Percentiles rank a stretch among this genome's conserved stretches.
Evolutionary conservation across 2,329 filamentous ascomycete genomes (phyloP).

Genomic region (Fusarium sp.): DNA sequence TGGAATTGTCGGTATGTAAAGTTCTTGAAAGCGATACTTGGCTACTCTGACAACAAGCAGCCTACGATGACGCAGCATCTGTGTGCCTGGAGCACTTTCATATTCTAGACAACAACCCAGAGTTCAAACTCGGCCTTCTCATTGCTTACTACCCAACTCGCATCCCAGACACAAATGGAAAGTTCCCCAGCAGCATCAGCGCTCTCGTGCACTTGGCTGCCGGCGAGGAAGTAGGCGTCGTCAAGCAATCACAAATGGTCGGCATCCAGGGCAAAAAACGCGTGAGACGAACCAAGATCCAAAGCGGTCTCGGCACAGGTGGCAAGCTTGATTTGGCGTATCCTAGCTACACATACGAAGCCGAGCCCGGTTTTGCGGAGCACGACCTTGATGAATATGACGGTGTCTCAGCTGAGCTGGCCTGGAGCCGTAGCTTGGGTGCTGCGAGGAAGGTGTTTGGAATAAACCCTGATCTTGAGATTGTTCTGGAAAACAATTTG

Average conservation of each 20-base stretch:
- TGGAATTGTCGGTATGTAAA: conserved; percentile 57
- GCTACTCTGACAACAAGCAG: conserved; percentile 38
- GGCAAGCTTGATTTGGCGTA: conserved; percentile 55
- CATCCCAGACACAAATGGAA: conserved; percentile 59
- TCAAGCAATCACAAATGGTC: conserved; percentile 59
- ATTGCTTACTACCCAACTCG: conserved; percentile 61
- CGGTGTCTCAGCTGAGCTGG: conserved; percentile 71
- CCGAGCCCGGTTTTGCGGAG: conserved; percentile 78
- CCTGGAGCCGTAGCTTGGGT: conserved; percentile 75
- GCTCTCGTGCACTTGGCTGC: conserved; percentile 58
- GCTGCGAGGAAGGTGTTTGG: conserved; percentile 73
- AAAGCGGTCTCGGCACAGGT: conserved; percentile 55
- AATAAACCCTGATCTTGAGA: conserved; percentile 72
- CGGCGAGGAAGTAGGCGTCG: conserved; percentile 57
- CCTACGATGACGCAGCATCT: conserved; percentile 60
- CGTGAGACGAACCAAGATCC: conserved; percentile 52
- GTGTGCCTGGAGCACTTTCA: conserved; percentile 61
- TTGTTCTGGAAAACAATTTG: conserved; percentile 74
- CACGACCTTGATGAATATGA: conserved; percentile 77
- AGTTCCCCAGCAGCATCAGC: conserved; percentile 57
- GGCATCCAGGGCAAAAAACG: conserved; percentile 61
- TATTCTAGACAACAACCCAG: conserved; percentile 59
- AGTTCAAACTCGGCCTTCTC: conserved; percentile 58
- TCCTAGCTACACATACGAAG: conserved; percentile 58
- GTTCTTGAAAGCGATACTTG: accelerated